Evolutionary conservation across 2,329 filamentous ascomycete species (phyloP), one percentile per base, ranked within the genome.

Genomic region (Teratosphaeria nubilosa): DNA sequence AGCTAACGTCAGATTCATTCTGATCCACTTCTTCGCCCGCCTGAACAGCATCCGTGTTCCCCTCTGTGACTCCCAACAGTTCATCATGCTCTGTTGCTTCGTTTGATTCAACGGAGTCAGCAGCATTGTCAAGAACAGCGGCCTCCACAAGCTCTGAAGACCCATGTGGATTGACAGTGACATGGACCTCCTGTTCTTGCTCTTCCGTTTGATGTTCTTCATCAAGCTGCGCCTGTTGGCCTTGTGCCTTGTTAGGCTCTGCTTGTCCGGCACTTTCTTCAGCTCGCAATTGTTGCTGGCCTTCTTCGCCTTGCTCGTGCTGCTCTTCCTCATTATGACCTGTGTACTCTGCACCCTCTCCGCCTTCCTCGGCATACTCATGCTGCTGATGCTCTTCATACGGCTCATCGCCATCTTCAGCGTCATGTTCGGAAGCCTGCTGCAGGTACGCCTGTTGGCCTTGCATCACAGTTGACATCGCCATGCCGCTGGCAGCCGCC

Each of bases 401-500:
- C 34, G 34, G 13, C 27, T 31, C 57, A 27, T 59, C 30, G 51
- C 55, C 25, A 6, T 53, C 54, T 53, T 58, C 13, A 53, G 41
- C 32, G n/a, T 56, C 32, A n/a, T 53, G 14, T 7, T 53, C 51
- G 16, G 13, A 5, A 34, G 16, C n/a, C 20, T 31, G 51, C 51
- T 34, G 31, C 20, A n/a, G 7, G 25, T 30, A 53, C 24, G 27
- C 25, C 51, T 53, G 31, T 13, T 30, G 50, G 24, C 25, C 22
- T 34, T 60, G 56, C 32, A 69, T 59, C 25, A 83, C 71, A 31
- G 79, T 73, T 1, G 80, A 79, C 58, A 83, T 74, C 13, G 83
- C 83, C 69, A 82, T 81, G 20, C 84, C 82, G 63, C 82, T 76
- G 22, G 76, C 74, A 58, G 78, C 82, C 65, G 78, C 79, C 62